Percentiles rank a stretch among this genome's conserved stretches.
phyloP scores from a whole-genome alignment of 2,329 filamentous ascomycete species.

The Cryphonectria parasitica region DNA sequence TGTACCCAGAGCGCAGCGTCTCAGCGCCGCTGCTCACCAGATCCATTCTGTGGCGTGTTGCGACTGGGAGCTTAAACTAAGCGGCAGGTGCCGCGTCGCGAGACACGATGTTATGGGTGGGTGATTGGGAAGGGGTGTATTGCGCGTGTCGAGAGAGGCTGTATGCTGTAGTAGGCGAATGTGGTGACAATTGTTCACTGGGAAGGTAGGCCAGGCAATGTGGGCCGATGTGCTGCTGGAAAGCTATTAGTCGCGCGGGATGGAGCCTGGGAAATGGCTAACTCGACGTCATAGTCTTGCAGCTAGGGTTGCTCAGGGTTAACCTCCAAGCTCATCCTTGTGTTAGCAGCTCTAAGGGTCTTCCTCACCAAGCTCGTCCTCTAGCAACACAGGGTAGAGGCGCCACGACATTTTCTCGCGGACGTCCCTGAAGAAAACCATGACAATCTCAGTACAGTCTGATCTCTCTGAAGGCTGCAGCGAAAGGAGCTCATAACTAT shows the following conservation, averaged over 20 bases:
- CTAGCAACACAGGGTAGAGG: background rate
- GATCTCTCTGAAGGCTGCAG: background rate
- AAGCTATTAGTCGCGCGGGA: background rate
- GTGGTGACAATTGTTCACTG: background rate
- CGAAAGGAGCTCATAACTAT: background rate
- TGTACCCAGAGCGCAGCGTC: slow-evolving; percentile 8
- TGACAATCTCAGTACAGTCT: background rate
- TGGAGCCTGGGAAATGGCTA: slow-evolving; percentile 8
- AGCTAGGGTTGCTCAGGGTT: slow-evolving; percentile 11
- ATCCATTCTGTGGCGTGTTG: slow-evolving; percentile 23
- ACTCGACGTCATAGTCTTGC: slow-evolving; percentile 25
- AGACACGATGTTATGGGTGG: background rate
- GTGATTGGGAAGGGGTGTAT: background rate
- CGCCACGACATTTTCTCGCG: background rate
- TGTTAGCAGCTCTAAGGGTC: background rate
- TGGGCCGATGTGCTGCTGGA: background rate
- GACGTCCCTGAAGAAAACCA: background rate
- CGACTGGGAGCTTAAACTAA: slow-evolving; percentile 1
- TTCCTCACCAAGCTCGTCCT: background rate
- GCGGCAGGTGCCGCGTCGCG: background rate
- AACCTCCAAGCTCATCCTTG: slow-evolving; percentile 14
- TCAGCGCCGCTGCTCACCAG: slow-evolving; percentile 13
- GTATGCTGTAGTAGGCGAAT: background rate
- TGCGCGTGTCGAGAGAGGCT: background rate
- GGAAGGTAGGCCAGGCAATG: background rate